Conservation (phyloP, 306 rosid genomes). For the Vigna reflexopilosa region DNA sequence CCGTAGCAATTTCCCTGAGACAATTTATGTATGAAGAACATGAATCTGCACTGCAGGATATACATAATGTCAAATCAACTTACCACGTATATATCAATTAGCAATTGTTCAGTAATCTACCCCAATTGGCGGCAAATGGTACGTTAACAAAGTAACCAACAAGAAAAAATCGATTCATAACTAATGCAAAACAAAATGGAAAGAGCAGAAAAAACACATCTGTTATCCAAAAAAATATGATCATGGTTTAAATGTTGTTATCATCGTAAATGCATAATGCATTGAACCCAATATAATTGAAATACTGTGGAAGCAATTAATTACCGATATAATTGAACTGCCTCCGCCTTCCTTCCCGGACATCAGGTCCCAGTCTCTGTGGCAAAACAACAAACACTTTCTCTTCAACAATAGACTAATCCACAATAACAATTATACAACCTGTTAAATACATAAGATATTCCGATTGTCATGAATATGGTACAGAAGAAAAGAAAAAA, state of each 20-base stretch:
- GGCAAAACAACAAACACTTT: slow-evolving; percentile 70
- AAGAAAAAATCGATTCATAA: background rate
- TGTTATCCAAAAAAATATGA: slow-evolving; percentile 1
- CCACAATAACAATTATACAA: background rate
- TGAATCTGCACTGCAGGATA: slow-evolving; percentile 37
- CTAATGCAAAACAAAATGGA: slow-evolving; percentile 17
- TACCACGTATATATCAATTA: slow-evolving; percentile 8
- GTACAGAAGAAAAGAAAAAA: background rate
- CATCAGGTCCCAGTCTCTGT: slow-evolving; percentile 81
- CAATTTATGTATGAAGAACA: slow-evolving; percentile 40
- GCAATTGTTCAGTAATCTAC: background rate
- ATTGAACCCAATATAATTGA: slow-evolving; percentile 3
- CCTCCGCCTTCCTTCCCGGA: slow-evolving; percentile 94
- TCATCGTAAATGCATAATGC: slow-evolving; percentile 15
- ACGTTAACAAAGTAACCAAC: background rate
- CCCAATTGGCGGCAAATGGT: slow-evolving; percentile 16
- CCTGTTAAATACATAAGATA: background rate
- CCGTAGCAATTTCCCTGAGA: slow-evolving; percentile 77
- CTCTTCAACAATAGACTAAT: slow-evolving; percentile 51
- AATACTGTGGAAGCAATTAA: background rate
- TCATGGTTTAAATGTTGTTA: background rate
- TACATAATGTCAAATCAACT: slow-evolving; percentile 34
- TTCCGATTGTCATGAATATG: background rate
- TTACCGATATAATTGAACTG: slow-evolving; percentile 93
- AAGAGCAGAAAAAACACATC: background rate